These are phyloP conservation scores for Nicotiana attenuata DNA, from an alignment of 257 asterid species.

Conservation along the genomic window DNA sequence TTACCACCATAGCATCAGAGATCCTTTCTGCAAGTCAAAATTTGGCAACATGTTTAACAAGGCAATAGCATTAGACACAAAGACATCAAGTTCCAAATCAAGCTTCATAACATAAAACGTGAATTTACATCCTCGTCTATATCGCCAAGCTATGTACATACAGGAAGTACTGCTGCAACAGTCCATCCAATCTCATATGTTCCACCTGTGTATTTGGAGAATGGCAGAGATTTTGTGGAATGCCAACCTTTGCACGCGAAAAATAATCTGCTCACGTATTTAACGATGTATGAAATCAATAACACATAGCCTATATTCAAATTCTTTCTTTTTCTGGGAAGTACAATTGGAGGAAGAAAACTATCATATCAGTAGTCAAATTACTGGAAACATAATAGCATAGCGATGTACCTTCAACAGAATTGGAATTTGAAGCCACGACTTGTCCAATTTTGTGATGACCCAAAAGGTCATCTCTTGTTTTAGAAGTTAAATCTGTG, in stretches of 20 bases:
- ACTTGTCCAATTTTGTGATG: neutral
- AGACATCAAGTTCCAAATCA: conserved; percentile 50
- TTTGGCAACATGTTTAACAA: conserved; percentile 67
- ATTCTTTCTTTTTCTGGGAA: neutral
- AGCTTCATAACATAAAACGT: conserved; percentile 46
- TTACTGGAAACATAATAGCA: neutral
- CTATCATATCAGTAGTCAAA: neutral
- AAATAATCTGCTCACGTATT: conserved; percentile 23
- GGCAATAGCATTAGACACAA: conserved; percentile 79
- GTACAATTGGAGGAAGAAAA: neutral
- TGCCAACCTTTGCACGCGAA: conserved; percentile 36
- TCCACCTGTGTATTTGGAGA: conserved; percentile 19
- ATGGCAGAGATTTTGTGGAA: conserved; percentile 11
- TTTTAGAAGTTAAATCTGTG: no score
- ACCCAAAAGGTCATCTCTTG: no score
- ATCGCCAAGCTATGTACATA: conserved; percentile 54
- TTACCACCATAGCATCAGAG: conserved; percentile 40
- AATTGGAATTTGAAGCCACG: neutral
- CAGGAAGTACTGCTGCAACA: conserved; percentile 55
- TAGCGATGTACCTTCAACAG: neutral
- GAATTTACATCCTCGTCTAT: conserved; percentile 43
- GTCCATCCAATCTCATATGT: conserved; percentile 61
- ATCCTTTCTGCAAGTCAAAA: conserved; percentile 49
- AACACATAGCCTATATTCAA: neutral
- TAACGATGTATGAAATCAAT: neutral